Base-by-base conservation (phyloP, 208 protist genomes). In the Wallacemonas sp. region DNA sequence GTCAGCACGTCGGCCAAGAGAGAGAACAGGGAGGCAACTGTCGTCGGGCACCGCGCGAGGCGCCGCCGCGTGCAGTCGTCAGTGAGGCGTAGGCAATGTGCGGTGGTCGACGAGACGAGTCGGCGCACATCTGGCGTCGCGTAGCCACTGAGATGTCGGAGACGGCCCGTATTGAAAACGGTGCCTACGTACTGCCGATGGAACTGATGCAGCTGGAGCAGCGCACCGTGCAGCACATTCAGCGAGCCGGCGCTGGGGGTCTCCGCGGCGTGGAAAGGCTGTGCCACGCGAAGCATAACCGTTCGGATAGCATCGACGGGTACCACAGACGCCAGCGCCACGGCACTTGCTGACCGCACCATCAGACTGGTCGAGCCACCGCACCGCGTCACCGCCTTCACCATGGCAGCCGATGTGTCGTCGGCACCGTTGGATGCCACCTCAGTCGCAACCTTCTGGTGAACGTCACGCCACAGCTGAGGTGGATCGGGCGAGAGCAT, bases 401-500 rank as follows among this genome's bases (percentile, higher is more conserved):
- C 75, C 71, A 93, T 83, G 15, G 53, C 63, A 17, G 39, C 39
- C 30, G 44, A 2, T 3, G 12, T 17, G 24, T 5, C 57, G 0
- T 22, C 41, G 26, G 12, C 17, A 17, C 19, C 44, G 42, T 42
- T 26, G 26, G n/a, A n/a, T n/a, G n/a, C n/a, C n/a, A n/a, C n/a
- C n/a, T 26, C 27, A 15, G 42, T 27, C n/a, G 13, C 10, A 2
- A 6, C 27, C 29, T 44, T 6, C 6, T 50, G 17, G 2, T 42
- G 4, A 6, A 4, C 30, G 21, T 12, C 24, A 46, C 58, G n/a
- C 68, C 69, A 68, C 0, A 70, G 34, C 3, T 85, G 72, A 24
- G 85, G 71, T 8, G 87, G 81, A 62, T 95, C 87, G 9, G 90
- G 93, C 3, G 80, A 81, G 22, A 97, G 80, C 85, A 95, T 91